phyloP scores from a whole-genome alignment of 805 yeast species.

The Saccharomyces paradoxus region DNA sequence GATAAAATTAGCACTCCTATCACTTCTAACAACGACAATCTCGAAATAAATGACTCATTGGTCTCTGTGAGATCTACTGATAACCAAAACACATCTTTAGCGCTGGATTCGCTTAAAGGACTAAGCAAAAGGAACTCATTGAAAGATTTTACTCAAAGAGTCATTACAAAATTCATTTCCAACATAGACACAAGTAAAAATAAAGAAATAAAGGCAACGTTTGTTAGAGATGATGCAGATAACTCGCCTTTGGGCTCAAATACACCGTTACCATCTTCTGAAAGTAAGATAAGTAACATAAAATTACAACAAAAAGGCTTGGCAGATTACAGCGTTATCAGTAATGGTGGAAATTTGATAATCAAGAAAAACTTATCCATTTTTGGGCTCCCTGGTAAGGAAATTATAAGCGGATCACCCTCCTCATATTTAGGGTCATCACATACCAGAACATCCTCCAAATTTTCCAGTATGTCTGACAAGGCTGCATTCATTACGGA shows the following conservation, averaged over 20 bases:
- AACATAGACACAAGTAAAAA: constrained; percentile 8
- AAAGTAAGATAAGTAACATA: background rate
- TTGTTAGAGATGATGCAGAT: background rate
- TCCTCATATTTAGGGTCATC: background rate
- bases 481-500: background rate
- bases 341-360: constrained; percentile 1
- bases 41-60: background rate
- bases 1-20: background rate
- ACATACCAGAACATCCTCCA: background rate
- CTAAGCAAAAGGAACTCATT: constrained; percentile 16
- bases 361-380: constrained; percentile 9
- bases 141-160: constrained; percentile 19
- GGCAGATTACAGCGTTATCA: background rate
- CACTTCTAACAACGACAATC: background rate
- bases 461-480: background rate
- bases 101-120: constrained; percentile 23
- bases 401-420: background rate
- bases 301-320: background rate
- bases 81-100: constrained; percentile 14
- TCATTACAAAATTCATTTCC: constrained; percentile 17
- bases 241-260: background rate
- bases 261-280: background rate
- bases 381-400: background rate
- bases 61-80: constrained; percentile 2
- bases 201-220: background rate